A percentile compares a stretch with the other conserved stretches of the same genome.
These are phyloP conservation scores for Begonia peltatifolia DNA, from an alignment of 306 rosid genomes.

Conservation along the genomic window DNA sequence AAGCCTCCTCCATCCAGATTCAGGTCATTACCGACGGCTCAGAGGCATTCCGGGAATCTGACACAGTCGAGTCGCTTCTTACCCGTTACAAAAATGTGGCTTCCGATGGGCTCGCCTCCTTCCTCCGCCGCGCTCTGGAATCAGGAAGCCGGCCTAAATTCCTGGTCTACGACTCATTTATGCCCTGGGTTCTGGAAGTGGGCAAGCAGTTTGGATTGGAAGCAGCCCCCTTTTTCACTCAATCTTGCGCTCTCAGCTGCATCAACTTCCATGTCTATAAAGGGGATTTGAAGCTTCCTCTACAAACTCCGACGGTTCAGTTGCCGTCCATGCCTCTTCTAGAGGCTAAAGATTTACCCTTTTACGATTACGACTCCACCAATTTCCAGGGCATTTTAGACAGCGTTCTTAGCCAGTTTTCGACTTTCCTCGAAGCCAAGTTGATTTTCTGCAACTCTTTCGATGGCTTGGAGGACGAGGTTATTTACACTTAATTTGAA, in stretches of 20 bases:
- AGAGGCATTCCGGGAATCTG: not conserved
- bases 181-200: constrained; percentile 2
- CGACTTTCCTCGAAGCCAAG: not conserved
- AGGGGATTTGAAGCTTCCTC: not conserved
- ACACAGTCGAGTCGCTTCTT: not conserved
- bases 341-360: not conserved
- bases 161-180: constrained; percentile 1
- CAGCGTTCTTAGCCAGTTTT: not conserved
- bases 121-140: not conserved
- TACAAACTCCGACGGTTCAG: not conserved
- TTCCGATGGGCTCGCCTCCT: not conserved
- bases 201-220: not conserved
- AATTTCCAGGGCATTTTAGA: not conserved
- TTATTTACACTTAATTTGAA: not conserved
- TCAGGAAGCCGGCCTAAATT: not conserved
- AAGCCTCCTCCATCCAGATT: not conserved
- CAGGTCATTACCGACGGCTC: not conserved
- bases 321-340: constrained; percentile 2
- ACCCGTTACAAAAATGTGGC: not conserved
- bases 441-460: constrained; percentile 2
- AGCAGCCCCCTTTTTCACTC: constrained; percentile 5
- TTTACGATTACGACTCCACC: not conserved
- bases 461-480: constrained; percentile 1
- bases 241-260: not conserved
- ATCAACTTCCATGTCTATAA: not conserved